Evolutionary conservation across 208 protist genomes (phyloP), one percentile per base, ranked within the genome.

Genomic region (Trypanosoma avium): DNA sequence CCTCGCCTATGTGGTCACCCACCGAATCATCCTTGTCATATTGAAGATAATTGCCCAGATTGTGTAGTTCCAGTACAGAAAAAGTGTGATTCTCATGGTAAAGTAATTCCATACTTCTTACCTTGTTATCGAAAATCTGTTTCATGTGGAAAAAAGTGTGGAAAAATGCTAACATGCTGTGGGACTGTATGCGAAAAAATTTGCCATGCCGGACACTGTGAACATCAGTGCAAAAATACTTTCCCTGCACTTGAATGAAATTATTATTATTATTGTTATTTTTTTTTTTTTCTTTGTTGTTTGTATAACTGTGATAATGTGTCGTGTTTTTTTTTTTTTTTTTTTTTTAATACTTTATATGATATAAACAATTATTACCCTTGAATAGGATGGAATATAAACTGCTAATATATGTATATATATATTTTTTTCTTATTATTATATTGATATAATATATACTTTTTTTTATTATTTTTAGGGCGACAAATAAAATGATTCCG

Each of bases 1-100:
- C 82, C 82, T 3, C 83, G 92, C 12, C 63, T 77, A 3, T 97
- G 94, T 67, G 86, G 84, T n/a, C 94, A 97, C 65, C 79, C 88
- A 1, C 43, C 87, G 2, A 83, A 94, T 36, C 91, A 96, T 65
- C 56, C 70, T 2, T 96, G 90, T 70, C 91, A 97, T 70, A 71
- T 73, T 36, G 77, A 73, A 19, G 65, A 55, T 17, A 48, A 78
- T 35, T 97, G 93, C 53, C 84, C 93, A 4, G 60, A 72, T 62
- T 97, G 93, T 63, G 67, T 85, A 22, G 82, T 93, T 63, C 77
- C 82, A 40, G 82, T 92, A 19, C 75, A 90, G 69, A 93, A 92
- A 73, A 56, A 53, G 13, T 97, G 94, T 67, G 79, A 68, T 17
- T 96, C 90, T 21, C 90, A 96, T 66, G 61, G 77, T 30, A 79